Percentiles rank a stretch among this genome's conserved stretches.
These are phyloP conservation scores for Phytomonas sp. DNA, from an alignment of 208 protist species.

Conservation along the genomic window DNA sequence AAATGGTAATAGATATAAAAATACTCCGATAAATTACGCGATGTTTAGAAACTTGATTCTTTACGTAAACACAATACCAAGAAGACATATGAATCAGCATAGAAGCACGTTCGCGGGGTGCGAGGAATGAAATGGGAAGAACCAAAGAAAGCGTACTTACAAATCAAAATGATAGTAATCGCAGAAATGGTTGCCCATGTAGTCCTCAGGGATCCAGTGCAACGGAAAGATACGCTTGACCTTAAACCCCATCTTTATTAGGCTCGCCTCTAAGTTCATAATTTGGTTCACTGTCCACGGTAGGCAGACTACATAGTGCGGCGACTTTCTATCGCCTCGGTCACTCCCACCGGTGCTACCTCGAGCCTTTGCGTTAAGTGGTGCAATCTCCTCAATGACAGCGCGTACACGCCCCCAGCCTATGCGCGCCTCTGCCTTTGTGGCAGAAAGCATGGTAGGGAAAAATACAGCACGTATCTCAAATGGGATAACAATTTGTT, in stretches of 20 bases:
- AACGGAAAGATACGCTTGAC: slow-evolving; percentile 55
- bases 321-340: neutral
- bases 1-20: neutral
- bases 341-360: neutral
- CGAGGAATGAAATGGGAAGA: neutral
- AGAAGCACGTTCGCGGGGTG: neutral
- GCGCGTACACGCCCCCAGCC: slow-evolving; percentile 73
- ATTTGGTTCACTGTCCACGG: slow-evolving; percentile 86
- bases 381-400: slow-evolving; percentile 44
- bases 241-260: slow-evolving; percentile 77
- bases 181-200: slow-evolving; percentile 78
- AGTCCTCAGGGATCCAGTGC: slow-evolving; percentile 69
- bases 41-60: neutral
- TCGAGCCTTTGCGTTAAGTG: neutral
- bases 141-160: neutral
- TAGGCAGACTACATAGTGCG: slow-evolving; percentile 50
- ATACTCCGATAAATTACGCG: neutral
- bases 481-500: slow-evolving; percentile 57
- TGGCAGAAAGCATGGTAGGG: slow-evolving; percentile 50
- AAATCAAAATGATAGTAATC: slow-evolving; percentile 36
- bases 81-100: neutral
- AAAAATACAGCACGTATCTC: slow-evolving; percentile 68
- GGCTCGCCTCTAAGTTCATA: slow-evolving; percentile 81
- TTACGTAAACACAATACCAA: neutral
- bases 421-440: slow-evolving; percentile 66